Evolutionary conservation across 73 alveolate species (phyloP).

Genomic region (Uronychia binucleata): DNA sequence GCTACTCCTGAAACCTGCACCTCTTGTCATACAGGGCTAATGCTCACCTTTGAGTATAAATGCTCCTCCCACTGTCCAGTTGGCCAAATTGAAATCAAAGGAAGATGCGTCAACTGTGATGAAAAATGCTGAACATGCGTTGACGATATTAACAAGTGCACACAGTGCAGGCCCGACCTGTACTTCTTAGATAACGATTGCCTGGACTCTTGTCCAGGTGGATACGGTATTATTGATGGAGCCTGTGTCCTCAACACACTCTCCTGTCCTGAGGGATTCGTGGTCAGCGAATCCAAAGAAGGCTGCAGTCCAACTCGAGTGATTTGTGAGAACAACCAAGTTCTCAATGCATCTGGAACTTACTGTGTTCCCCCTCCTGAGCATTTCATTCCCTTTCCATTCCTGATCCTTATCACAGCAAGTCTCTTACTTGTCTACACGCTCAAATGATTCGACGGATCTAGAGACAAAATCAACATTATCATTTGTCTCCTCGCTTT

Average conservation of each 20-base stretch:
- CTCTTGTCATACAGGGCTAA: constrained; percentile 8
- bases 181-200: constrained; percentile 22
- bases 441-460: neutral
- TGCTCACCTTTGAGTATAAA: constrained; percentile 24
- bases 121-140: constrained; percentile 27
- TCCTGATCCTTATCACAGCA: constrained; percentile 14
- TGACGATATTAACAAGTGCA: constrained; percentile 21
- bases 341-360: constrained; percentile 27
- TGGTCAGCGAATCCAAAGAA: constrained; percentile 42
- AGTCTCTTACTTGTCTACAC: constrained; percentile 15
- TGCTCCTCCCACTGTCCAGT: neutral
- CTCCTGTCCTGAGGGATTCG: constrained; percentile 33
- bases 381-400: constrained; percentile 43
- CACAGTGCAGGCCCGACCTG: constrained; percentile 18
- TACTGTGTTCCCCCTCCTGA: constrained; percentile 51
- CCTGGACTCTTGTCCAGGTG: constrained; percentile 38
- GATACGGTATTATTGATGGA: constrained; percentile 21
- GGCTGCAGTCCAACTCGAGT: constrained; percentile 43
- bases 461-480: neutral
- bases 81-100: constrained; percentile 4
- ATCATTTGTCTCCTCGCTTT: neutral
- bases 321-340: constrained; percentile 27
- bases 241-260: constrained; percentile 31
- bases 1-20: constrained; percentile 45
- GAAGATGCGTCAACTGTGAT: constrained; percentile 26